Percentiles rank a stretch among this genome's conserved stretches.
Evolutionary conservation across 1,139 yeast genomes (phyloP).

Genomic region (Sugiyamaella novakii): DNA sequence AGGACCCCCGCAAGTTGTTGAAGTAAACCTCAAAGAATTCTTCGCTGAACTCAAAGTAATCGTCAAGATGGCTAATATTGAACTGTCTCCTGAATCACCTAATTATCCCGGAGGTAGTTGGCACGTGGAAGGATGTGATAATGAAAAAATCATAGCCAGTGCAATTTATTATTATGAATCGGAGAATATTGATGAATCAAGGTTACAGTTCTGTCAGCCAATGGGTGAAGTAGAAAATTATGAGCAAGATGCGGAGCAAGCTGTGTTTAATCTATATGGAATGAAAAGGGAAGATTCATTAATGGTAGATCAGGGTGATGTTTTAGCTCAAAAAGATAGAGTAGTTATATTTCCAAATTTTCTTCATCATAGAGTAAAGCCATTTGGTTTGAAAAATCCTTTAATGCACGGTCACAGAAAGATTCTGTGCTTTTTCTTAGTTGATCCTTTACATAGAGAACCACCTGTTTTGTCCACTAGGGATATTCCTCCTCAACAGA

Average conservation of each 20-base stretch:
- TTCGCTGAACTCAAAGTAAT: conserved; percentile 43
- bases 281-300: conserved; percentile 41
- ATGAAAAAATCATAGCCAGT: conserved; percentile 51
- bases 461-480: conserved; percentile 41
- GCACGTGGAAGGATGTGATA: conserved; percentile 52
- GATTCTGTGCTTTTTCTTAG: conserved; percentile 48
- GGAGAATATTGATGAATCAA: conserved; percentile 47
- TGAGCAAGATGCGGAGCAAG: conserved; percentile 44
- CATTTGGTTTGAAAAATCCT: conserved; percentile 45
- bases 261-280: conserved; percentile 41
- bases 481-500: conserved; percentile 49
- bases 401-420: conserved; percentile 47
- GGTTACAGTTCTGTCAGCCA: conserved; percentile 43
- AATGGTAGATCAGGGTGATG: conserved; percentile 37
- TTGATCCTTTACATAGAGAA: conserved; percentile 44
- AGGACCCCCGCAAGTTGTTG: conserved; percentile 12
- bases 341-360: conserved; percentile 48
- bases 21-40: conserved; percentile 43
- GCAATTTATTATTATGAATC: conserved; percentile 49
- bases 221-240: conserved; percentile 32
- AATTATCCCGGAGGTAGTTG: conserved; percentile 49
- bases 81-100: conserved; percentile 48
- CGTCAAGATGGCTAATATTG: conserved; percentile 48
- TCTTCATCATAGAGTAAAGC: conserved; percentile 48
- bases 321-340: conserved; percentile 40